These are phyloP conservation scores for Gracilariopsis chorda DNA, from an alignment of 23 red algal genomes.

Conservation along the genomic window DNA sequence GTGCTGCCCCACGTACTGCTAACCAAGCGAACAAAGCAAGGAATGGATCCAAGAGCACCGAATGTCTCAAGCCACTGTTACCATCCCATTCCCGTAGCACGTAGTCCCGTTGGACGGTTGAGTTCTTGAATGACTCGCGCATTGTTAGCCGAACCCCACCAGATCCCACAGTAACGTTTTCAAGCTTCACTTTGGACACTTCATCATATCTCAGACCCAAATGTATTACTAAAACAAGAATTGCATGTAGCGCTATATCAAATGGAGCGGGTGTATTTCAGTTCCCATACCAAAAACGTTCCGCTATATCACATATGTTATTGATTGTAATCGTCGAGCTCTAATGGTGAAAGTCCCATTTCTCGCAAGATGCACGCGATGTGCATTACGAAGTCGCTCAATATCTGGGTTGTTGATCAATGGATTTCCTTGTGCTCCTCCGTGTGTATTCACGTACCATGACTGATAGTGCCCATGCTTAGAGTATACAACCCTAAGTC, in stretches of 20 bases:
- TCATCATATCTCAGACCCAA: conserved; percentile 2
- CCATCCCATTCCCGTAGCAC: conserved; percentile 2
- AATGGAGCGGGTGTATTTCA: background rate
- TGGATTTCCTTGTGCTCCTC: background rate
- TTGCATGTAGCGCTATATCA: conserved; percentile 10
- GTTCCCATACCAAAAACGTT: conserved; percentile 1
- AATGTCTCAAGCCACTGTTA: background rate
- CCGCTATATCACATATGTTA: background rate
- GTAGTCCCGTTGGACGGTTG: conserved; percentile 9
- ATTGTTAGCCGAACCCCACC: background rate
- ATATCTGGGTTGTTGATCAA: conserved; percentile 19
- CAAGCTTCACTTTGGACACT: background rate
- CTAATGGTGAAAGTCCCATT: background rate
- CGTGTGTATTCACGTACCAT: background rate
- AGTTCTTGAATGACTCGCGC: conserved; percentile 30
- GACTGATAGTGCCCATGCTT: background rate
- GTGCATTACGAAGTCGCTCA: background rate
- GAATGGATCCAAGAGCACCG: conserved; percentile 31
- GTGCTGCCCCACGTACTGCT: background rate
- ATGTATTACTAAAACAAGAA: conserved; percentile 23
- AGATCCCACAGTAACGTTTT: background rate
- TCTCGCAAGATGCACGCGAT: conserved; percentile 2
- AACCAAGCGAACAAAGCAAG: conserved; percentile 2
- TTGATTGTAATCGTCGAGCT: background rate
- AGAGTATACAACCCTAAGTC: background rate